Evolutionary conservation across 2,329 filamentous ascomycete genomes (phyloP), one percentile per base, ranked within the genome.

Genomic region (Cordyceps farinosa): DNA sequence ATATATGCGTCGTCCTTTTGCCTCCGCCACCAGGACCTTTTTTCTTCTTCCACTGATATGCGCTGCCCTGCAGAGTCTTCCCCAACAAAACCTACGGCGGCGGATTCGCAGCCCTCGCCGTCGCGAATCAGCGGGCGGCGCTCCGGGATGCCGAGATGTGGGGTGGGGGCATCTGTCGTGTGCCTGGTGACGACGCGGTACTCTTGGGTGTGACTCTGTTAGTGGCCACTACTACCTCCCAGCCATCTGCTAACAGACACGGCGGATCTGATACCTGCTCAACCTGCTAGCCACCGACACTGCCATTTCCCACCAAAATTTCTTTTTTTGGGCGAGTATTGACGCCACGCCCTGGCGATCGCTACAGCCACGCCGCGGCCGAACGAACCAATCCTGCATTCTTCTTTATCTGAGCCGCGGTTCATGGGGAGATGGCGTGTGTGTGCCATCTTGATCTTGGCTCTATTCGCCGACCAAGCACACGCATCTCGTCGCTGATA

Each of bases 41-140:
- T 45, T 44, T 54, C 11, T 34, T 34, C 29, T 51, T 51, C 11
- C 36, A 22, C 22, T 22, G 22, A 22, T 22, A 22, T 22, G 22
- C 22, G 22, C 36, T 42, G n/a, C n/a, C 40, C 48, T 11, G 15
- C 30, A 6, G 22, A 36, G 11, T 29, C n/a, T 5, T 51, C 54
- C 61, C 54, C 61, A 63, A 63, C 61, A 63, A 63, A 58, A 48
- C 34, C 22, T 50, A 10, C 29, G 15, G 27, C 38, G 17, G 48
- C 45, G 36, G 58, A 51, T 32, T 54, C 22, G 30, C 32, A 36
- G 52, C 34, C 42, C 42, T 34, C 15, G n/a, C 22, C 27, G 38
- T n/a, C 61, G 55, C 55, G 61, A 63, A 58, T 63, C 61, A 58
- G 40, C 50, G 52, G 54, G 53, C 61, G 52, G 22, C 53, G 45